These are phyloP conservation scores for Psilocybe cyanescens DNA, from an alignment of 768 basidiomycete genomes.

Conservation along the genomic window DNA sequence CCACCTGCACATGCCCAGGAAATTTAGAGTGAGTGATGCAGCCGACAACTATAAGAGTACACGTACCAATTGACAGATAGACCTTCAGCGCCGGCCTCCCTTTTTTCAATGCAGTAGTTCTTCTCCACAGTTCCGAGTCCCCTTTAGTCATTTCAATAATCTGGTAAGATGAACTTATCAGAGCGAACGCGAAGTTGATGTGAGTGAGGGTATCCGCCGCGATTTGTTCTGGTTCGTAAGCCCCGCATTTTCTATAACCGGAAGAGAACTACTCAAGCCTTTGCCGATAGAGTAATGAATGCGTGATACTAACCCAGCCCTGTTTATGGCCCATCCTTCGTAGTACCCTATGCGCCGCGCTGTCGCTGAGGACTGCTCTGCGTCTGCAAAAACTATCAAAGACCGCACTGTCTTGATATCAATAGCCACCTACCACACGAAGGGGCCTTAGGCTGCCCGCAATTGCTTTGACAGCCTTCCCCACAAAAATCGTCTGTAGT, in stretches of 20 bases:
- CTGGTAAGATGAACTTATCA: slow-evolving; percentile 21
- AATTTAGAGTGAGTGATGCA: no score
- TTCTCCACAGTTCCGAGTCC: slow-evolving; percentile 22
- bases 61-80: slow-evolving; percentile 24
- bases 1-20: neutral
- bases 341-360: slow-evolving; percentile 30
- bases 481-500: slow-evolving; percentile 3
- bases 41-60: no score
- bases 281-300: neutral
- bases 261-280: neutral
- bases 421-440: neutral
- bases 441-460: neutral
- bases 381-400: neutral
- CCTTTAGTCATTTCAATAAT: slow-evolving; percentile 26
- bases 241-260: slow-evolving; percentile 3
- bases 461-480: neutral
- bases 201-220: slow-evolving; percentile 27
- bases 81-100: slow-evolving; percentile 24
- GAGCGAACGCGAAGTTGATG: slow-evolving; percentile 31
- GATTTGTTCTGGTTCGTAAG: slow-evolving; percentile 24
- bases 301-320: no score
- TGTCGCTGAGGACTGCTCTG: slow-evolving; percentile 22
- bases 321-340: slow-evolving; percentile 7
- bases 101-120: slow-evolving; percentile 28
- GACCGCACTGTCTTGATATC: neutral